phyloP scores from a whole-genome alignment of 1,139 yeast species.

The Pichia sp. region DNA sequence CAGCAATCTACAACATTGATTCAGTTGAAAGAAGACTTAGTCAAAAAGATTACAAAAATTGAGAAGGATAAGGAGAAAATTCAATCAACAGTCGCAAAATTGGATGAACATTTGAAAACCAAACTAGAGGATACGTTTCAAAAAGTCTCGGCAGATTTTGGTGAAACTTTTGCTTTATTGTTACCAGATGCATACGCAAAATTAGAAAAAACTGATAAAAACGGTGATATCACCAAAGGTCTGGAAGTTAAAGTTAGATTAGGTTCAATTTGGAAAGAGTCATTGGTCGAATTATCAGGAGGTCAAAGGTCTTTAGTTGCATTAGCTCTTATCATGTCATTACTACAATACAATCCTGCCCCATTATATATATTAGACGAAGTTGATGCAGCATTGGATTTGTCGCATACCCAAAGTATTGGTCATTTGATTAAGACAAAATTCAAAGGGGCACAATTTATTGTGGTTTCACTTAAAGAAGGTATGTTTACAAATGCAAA shows the following conservation, averaged over 20 bases:
- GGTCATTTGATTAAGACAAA: constrained; percentile 94
- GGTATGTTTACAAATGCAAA: constrained; percentile 99
- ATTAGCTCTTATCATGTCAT: constrained; percentile 85
- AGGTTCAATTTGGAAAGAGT: constrained; percentile 94
- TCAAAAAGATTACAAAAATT: constrained; percentile 76
- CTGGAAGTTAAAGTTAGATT: constrained; percentile 84
- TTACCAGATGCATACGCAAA: constrained; percentile 89
- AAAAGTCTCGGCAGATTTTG: constrained; percentile 83
- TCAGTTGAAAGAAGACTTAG: constrained; percentile 72
- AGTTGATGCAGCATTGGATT: constrained; percentile 96
- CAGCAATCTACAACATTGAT: constrained; percentile 91
- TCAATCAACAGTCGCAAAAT: constrained; percentile 76
- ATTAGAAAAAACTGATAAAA: constrained; percentile 69
- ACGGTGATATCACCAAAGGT: constrained; percentile 76
- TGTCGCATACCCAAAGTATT: constrained; percentile 94
- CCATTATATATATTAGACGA: constrained; percentile 99
- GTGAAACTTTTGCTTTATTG: constrained; percentile 83
- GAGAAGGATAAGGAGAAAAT: constrained; percentile 88
- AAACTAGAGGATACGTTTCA: constrained; percentile 80
- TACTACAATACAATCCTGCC: constrained; percentile 93
- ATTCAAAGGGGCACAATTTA: constrained; percentile 92
- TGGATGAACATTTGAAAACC: constrained; percentile 80
- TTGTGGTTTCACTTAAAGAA: constrained; percentile 92
- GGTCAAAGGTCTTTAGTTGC: constrained; percentile 96
- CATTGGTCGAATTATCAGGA: constrained; percentile 90